Percentiles rank a stretch among this genome's conserved stretches.
phyloP scores from a whole-genome alignment of 2,329 filamentous ascomycete species.

The Teratosphaeria viscida region DNA sequence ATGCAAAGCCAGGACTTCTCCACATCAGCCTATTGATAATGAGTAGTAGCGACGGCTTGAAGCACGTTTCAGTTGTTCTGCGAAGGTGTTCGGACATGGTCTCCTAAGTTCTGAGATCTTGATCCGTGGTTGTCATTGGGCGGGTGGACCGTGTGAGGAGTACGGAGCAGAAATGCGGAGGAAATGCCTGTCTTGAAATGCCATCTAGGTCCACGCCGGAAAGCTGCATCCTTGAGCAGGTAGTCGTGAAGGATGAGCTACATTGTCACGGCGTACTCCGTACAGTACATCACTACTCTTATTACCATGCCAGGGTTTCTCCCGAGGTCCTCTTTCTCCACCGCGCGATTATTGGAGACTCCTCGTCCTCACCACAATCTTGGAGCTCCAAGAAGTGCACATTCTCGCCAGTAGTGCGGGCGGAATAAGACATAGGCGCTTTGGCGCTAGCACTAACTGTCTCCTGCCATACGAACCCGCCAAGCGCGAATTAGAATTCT shows the following conservation, averaged over 20 bases:
- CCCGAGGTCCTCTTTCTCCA: neutral
- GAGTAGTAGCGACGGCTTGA: neutral
- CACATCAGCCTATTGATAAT: neutral
- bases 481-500: neutral
- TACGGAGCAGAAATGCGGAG: neutral
- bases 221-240: too few relatives aligned
- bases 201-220: neutral
- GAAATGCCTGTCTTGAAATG: neutral
- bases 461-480: neutral
- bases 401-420: too few relatives aligned
- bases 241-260: too few relatives aligned
- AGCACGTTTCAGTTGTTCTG: neutral
- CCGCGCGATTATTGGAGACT: neutral
- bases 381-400: too few relatives aligned
- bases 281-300: neutral
- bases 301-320: neutral
- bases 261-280: neutral
- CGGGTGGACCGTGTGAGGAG: neutral
- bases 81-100: neutral
- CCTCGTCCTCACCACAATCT: neutral
- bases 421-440: neutral
- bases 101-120: neutral
- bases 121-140: neutral
- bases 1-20: neutral
- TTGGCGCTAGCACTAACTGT: neutral